A percentile compares a stretch with the other conserved stretches of the same genome.
These are phyloP conservation scores for Sarocladium oryzae DNA, from an alignment of 2,329 filamentous ascomycete species.

Conservation along the genomic window DNA sequence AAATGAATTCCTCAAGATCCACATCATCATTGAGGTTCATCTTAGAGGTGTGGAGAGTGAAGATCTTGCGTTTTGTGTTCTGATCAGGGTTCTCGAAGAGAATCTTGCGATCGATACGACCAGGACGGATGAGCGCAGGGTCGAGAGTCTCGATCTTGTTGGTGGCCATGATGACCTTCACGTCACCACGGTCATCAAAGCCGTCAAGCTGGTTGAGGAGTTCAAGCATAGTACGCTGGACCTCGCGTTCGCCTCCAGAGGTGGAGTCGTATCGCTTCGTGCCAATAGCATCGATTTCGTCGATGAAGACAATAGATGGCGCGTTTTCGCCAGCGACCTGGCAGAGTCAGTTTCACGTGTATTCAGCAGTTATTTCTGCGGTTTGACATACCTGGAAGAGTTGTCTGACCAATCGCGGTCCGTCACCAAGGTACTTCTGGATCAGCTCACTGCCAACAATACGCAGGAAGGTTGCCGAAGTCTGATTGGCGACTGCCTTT, in stretches of 20 bases:
- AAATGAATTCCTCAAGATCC: conserved; percentile 98
- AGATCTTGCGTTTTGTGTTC: conserved; percentile 96
- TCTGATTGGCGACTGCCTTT: conserved; percentile 97
- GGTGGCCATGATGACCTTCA: conserved; percentile 99
- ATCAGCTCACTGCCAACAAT: conserved; percentile 97
- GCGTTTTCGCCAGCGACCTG: conserved; percentile 91
- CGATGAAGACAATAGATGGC: conserved; percentile 96
- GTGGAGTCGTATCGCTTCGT: conserved; percentile 98
- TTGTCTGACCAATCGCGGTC: conserved; percentile 88
- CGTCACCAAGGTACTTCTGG: conserved; percentile 97
- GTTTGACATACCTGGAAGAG: conserved; percentile 65
- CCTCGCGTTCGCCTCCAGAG: conserved; percentile 92
- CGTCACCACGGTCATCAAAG: conserved; percentile 96
- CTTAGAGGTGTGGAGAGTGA: conserved; percentile 95
- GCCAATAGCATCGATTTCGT: conserved; percentile 97
- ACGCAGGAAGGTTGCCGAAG: conserved; percentile 95
- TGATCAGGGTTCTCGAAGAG: conserved; percentile 64
- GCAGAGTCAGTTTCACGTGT: conserved; percentile 9
- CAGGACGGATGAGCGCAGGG: conserved; percentile 89
- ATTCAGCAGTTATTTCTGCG: no score
- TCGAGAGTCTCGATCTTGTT: conserved; percentile 99
- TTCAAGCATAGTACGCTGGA: conserved; percentile 97
- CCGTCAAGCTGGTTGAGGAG: conserved; percentile 97
- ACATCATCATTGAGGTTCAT: conserved; percentile 96
- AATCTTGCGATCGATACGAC: conserved; percentile 98